phyloP scores from a whole-genome alignment of 1,284 basidiomycete species.

The Sporisorium iseilematis-ciliati region DNA sequence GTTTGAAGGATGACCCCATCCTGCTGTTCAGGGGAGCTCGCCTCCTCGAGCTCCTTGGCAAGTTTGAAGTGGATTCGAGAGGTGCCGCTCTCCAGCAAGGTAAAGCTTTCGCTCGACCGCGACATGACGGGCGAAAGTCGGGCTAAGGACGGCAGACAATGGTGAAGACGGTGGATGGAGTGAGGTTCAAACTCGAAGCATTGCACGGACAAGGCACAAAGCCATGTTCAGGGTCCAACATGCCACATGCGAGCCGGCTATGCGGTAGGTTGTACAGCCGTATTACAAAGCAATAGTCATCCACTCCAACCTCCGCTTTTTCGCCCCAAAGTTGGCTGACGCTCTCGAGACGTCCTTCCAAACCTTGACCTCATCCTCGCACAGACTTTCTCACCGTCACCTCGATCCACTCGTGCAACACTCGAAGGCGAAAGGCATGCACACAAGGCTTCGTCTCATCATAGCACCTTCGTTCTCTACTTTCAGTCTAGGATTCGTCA shows the following conservation, averaged over 20 bases:
- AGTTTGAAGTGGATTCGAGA: slow-evolving; percentile 53
- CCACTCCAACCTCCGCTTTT: too few relatives aligned
- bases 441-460: background rate
- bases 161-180: background rate
- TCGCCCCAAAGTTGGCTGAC: background rate
- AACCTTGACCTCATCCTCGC: background rate
- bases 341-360: background rate
- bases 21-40: slow-evolving; percentile 1
- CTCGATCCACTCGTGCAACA: background rate
- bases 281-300: slow-evolving; percentile 26
- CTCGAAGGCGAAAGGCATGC: slow-evolving; percentile 18
- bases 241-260: slow-evolving; percentile 7
- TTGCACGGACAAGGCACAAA: background rate
- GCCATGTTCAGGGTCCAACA: slow-evolving; percentile 29
- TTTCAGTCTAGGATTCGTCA: background rate
- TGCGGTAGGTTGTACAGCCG: background rate
- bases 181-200: background rate
- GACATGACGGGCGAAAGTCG: slow-evolving; percentile 12
- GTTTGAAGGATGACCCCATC: slow-evolving; percentile 35
- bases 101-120: slow-evolving; percentile 26
- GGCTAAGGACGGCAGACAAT: too few relatives aligned
- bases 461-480: background rate
- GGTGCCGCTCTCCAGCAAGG: slow-evolving; percentile 52
- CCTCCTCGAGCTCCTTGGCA: slow-evolving; percentile 45
- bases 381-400: background rate